A percentile compares a stretch with the other conserved stretches of the same genome.
Conservation (phyloP, 495 filamentous ascomycete genomes). For the Penicillium longicatenatum region DNA sequence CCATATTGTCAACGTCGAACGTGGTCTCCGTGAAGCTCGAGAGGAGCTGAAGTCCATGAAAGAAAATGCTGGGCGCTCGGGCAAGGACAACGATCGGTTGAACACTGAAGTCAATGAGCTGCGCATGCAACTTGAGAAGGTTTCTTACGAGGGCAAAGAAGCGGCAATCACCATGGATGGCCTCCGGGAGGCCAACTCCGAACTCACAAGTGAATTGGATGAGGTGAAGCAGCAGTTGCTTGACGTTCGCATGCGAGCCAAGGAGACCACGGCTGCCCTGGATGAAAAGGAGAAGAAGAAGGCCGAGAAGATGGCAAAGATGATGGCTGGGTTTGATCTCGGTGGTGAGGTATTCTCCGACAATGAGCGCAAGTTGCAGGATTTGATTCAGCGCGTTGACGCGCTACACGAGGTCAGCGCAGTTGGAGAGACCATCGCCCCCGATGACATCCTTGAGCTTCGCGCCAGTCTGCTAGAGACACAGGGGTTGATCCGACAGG, state of each 20-base stretch:
- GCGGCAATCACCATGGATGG: slow-evolving; percentile 96
- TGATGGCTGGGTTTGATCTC: slow-evolving; percentile 98
- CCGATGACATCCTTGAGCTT: slow-evolving; percentile 77
- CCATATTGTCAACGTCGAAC: slow-evolving; percentile 73
- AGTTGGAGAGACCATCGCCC: slow-evolving; percentile 74
- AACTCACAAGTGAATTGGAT: slow-evolving; percentile 88
- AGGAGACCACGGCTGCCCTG: slow-evolving; percentile 81
- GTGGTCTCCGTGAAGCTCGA: slow-evolving; percentile 73
- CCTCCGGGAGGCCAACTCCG: slow-evolving; percentile 90
- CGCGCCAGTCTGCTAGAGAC: slow-evolving; percentile 79
- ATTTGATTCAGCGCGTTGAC: slow-evolving; percentile 80
- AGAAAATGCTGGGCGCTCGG: slow-evolving; percentile 76
- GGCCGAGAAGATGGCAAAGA: slow-evolving; percentile 98
- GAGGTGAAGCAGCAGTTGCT: slow-evolving; percentile 96
- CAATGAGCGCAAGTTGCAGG: slow-evolving; percentile 81
- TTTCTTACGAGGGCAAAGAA: slow-evolving; percentile 95
- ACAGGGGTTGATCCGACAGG: slow-evolving; percentile 90
- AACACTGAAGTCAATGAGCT: slow-evolving; percentile 83
- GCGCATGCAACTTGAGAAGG: slow-evolving; percentile 92
- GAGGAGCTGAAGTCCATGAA: slow-evolving; percentile 82
- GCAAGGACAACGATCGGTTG: slow-evolving; percentile 85
- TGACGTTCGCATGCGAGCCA: slow-evolving; percentile 92
- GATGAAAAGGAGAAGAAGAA: slow-evolving; percentile 99
- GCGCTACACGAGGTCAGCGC: slow-evolving; percentile 73
- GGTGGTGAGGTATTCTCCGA: slow-evolving; percentile 87